Conservation (phyloP, 805 yeast species). For the Myxozyma vanderwaltii region DNA sequence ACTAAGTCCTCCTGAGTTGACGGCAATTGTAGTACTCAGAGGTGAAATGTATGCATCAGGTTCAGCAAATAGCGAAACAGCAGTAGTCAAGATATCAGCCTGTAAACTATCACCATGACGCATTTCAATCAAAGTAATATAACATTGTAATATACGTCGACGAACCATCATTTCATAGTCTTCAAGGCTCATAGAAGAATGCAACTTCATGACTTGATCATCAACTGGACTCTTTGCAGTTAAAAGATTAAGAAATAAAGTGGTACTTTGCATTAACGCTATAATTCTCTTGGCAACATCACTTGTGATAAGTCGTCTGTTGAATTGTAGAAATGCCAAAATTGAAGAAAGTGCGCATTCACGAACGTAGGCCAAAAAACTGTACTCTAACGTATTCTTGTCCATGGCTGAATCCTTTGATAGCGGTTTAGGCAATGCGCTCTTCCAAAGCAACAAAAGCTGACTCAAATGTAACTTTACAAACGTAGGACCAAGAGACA, state of each 20-base stretch:
- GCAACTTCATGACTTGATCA: slow-evolving; percentile 35
- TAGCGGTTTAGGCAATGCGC: slow-evolving; percentile 48
- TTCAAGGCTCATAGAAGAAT: slow-evolving; percentile 32
- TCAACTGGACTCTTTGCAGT: slow-evolving; percentile 40
- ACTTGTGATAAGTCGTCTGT: slow-evolving; percentile 45
- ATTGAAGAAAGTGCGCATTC: slow-evolving; percentile 62
- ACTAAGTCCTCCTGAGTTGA: slow-evolving; percentile 37
- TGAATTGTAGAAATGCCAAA: slow-evolving; percentile 50
- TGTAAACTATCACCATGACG: slow-evolving; percentile 43
- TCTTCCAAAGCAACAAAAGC: slow-evolving; percentile 64
- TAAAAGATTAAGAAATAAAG: slow-evolving; percentile 38
- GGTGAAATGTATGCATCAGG: slow-evolving; percentile 38
- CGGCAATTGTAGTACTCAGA: slow-evolving; percentile 40
- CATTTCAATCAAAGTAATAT: slow-evolving; percentile 41
- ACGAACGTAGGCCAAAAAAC: slow-evolving; percentile 51
- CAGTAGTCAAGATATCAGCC: slow-evolving; percentile 45
- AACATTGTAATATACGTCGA: slow-evolving; percentile 52
- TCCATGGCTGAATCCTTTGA: slow-evolving; percentile 45
- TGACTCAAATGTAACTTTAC: slow-evolving; percentile 60
- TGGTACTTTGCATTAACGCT: slow-evolving; percentile 51
- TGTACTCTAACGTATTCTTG: slow-evolving; percentile 41
- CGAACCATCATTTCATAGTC: slow-evolving; percentile 46
- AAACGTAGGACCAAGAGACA: slow-evolving; percentile 59
- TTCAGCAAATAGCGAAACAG: slow-evolving; percentile 41
- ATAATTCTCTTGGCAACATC: slow-evolving; percentile 52